Evolutionary conservation across 208 protist genomes (phyloP).

Genomic region (Leishmania amazonensis): DNA sequence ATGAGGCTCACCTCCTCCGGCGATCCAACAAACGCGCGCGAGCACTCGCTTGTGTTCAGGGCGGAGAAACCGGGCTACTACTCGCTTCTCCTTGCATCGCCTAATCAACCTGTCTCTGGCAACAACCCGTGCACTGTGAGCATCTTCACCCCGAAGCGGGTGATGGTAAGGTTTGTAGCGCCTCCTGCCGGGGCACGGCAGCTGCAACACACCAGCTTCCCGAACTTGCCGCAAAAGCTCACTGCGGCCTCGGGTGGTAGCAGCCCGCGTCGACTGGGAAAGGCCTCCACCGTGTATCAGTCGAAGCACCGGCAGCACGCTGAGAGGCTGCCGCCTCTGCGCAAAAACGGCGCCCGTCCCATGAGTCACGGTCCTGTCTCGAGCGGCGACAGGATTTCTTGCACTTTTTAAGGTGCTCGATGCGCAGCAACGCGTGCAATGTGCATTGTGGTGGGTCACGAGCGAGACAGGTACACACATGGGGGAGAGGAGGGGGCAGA

Average conservation of each 20-base stretch:
- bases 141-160: conserved; percentile 67
- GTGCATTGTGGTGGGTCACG: background rate
- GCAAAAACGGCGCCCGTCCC: conserved; percentile 8
- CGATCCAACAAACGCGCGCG: conserved; percentile 74
- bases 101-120: conserved; percentile 45
- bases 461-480: background rate
- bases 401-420: conserved; percentile 2
- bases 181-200: conserved; percentile 44
- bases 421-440: background rate
- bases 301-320: conserved; percentile 4
- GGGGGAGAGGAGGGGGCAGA: background rate
- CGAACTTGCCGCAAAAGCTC: conserved; percentile 36
- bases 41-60: conserved; percentile 78
- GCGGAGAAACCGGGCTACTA: conserved; percentile 54
- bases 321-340: conserved; percentile 12
- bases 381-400: background rate
- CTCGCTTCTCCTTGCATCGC: conserved; percentile 54
- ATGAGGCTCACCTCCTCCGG: conserved; percentile 57
- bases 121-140: conserved; percentile 62
- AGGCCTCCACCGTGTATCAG: conserved; percentile 1
- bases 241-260: background rate
- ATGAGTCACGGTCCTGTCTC: background rate
- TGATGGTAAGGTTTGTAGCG: conserved; percentile 60
- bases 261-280: background rate
- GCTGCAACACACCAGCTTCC: conserved; percentile 50